Evolutionary conservation across 1,139 yeast genomes (phyloP), one percentile per base, ranked within the genome.

Genomic region (Petasospora fabianii): DNA sequence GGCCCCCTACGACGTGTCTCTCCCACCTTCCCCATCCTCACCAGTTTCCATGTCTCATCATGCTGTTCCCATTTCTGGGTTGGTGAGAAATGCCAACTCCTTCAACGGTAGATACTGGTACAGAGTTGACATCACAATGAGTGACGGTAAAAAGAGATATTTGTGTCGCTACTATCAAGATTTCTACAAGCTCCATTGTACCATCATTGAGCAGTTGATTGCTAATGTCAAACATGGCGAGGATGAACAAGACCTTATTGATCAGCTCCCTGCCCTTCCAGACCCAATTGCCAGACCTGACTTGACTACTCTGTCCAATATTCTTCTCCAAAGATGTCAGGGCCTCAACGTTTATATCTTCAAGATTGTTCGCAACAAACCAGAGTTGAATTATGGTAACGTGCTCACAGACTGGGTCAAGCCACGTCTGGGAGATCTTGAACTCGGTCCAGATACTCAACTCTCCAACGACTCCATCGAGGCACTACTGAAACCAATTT

Each of bases 151-250:
- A 44, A 60, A 64, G 24, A 62, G 79, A 45, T 65, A 69, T 50
- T 59, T 78, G 35, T 73, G 75, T 53, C 65, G 84, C 32, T 77
- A 69, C 59, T 78, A 76, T 54, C 80, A 76, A 51, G 84, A 78
- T 58, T 76, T 78, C 49, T 74, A 75, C 53, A 78, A 73, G 50
- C 59, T 78, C 38, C 82, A 77, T 52, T 75, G 74, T 15, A 64
- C 67, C 36, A 60, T 75, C 35, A 58, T 73, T 36, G 78, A 71
- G 13, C 38, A 39, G n/a, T 21, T 58, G 14, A 35, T 32, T 8
- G 22, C 34, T 5, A 35, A 35, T 10, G 37, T 36, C 14, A 27
- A 24, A 4, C 24, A 24, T 6, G 24, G 21, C 11, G 40, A 38
- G 2, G 39, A 34, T n/a, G 38, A 32, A 6, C 24, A 30, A 16